Evolutionary conservation across 805 yeast species (phyloP).

Genomic region (Yarrowia deformans): DNA sequence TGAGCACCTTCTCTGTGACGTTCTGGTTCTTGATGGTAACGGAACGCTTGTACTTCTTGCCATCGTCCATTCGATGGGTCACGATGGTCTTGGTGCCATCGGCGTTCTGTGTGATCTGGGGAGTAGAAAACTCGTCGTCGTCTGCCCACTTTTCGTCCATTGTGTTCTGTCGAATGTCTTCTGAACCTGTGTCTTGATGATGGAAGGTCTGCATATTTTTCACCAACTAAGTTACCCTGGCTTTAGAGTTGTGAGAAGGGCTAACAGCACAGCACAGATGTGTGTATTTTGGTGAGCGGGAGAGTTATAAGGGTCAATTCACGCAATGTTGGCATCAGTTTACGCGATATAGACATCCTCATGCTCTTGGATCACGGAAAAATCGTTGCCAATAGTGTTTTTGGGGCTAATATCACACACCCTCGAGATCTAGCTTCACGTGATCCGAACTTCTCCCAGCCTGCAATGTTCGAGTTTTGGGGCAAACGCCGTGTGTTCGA

Average conservation of each 20-base stretch:
- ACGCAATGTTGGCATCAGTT: no score
- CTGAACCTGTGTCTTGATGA: conserved; percentile 25
- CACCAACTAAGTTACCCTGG: conserved; percentile 38
- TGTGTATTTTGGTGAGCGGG: neutral
- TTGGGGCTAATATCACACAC: neutral
- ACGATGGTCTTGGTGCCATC: conserved; percentile 93
- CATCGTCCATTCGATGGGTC: conserved; percentile 69
- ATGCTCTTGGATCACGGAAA: neutral
- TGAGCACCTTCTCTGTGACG: conserved; percentile 83
- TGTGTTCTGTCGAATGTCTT: conserved; percentile 56
- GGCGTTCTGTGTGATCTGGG: conserved; percentile 75
- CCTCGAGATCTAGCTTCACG: neutral
- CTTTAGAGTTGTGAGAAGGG: conserved; percentile 21
- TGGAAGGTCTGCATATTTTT: conserved; percentile 35
- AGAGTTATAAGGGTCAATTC: neutral
- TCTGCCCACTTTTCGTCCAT: conserved; percentile 59
- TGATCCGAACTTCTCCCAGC: conserved; percentile 24
- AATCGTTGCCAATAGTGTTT: neutral
- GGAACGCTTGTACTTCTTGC: conserved; percentile 82
- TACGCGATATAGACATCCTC: neutral
- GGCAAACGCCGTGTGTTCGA: conserved; percentile 1
- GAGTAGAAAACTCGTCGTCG: conserved; percentile 60
- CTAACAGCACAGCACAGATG: neutral
- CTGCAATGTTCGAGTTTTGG: conserved; percentile 1
- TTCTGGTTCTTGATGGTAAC: conserved; percentile 80